These are phyloP conservation scores for Cladophialophora psammophila DNA, from an alignment of 2,329 filamentous ascomycete genomes.

Conservation along the genomic window DNA sequence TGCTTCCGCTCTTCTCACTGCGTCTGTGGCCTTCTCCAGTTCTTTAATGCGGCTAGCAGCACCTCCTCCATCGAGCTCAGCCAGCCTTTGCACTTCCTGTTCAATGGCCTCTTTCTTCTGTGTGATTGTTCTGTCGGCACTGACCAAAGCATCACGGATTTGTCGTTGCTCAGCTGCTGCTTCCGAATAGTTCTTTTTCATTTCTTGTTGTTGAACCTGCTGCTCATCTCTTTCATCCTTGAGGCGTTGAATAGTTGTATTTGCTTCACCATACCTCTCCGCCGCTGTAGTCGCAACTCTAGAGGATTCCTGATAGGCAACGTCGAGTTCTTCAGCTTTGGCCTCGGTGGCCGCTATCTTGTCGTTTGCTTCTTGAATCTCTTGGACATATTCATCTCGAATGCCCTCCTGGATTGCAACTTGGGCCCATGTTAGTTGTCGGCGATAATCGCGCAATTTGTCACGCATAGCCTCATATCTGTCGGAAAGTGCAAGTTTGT, in stretches of 20 bases:
- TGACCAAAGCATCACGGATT: slow-evolving; percentile 54
- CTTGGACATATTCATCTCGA: slow-evolving; percentile 47
- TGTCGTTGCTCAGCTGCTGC: slow-evolving; percentile 70
- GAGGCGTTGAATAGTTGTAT: slow-evolving; percentile 53
- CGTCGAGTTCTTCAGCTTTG: slow-evolving; percentile 54
- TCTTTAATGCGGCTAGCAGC: slow-evolving; percentile 68
- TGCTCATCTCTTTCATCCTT: slow-evolving; percentile 57
- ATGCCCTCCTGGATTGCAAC: slow-evolving; percentile 76
- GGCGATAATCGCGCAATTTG: slow-evolving; percentile 65
- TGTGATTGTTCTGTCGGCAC: slow-evolving; percentile 55
- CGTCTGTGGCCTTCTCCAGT: slow-evolving; percentile 65
- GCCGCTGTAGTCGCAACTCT: slow-evolving; percentile 46
- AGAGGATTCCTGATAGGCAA: slow-evolving; percentile 52
- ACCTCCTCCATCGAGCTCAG: slow-evolving; percentile 72
- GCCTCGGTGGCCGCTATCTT: slow-evolving; percentile 58
- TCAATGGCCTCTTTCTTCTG: slow-evolving; percentile 55
- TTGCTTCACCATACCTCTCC: slow-evolving; percentile 53
- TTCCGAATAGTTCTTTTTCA: slow-evolving; percentile 61
- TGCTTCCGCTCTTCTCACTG: slow-evolving; percentile 54
- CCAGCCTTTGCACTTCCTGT: slow-evolving; percentile 63
- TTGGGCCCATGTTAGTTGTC: slow-evolving; percentile 85
- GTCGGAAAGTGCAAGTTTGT: slow-evolving; percentile 69
- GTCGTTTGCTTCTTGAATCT: slow-evolving; percentile 50
- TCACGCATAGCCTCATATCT: slow-evolving; percentile 71
- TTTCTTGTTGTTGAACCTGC: slow-evolving; percentile 62